Evolutionary conservation across 1,139 yeast genomes (phyloP).

Genomic region (Lodderomyces orthopsilosis): DNA sequence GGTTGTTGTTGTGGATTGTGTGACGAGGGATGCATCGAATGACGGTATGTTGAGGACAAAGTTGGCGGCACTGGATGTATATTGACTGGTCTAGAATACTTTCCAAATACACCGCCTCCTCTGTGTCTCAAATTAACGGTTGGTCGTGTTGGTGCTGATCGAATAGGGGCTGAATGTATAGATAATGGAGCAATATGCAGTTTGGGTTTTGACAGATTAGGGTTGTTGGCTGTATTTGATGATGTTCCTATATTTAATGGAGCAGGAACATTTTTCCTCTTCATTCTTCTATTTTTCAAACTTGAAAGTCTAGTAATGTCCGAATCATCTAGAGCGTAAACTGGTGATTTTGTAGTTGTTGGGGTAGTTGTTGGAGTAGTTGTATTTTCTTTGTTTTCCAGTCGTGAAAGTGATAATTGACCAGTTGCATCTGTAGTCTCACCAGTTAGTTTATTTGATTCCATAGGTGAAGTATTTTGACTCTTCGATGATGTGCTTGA

Average conservation of each 20-base stretch:
- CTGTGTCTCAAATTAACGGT: neutral
- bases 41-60: slow-evolving; percentile 5
- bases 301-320: slow-evolving; percentile 10
- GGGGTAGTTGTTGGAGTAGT: neutral
- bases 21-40: slow-evolving; percentile 2
- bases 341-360: slow-evolving; percentile 10
- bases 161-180: slow-evolving; percentile 47
- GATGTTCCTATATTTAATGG: slow-evolving; percentile 30
- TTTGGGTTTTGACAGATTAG: neutral
- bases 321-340: slow-evolving; percentile 15
- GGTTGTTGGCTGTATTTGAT: neutral
- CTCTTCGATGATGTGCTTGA: neutral
- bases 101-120: neutral
- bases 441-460: slow-evolving; percentile 1
- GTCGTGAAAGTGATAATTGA: neutral
- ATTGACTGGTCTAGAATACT: neutral
- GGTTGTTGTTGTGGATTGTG: slow-evolving; percentile 5
- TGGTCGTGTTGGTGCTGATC: slow-evolving; percentile 14
- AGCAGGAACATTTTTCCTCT: slow-evolving; percentile 44
- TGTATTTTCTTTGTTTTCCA: slow-evolving; percentile 1
- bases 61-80: slow-evolving; percentile 11
- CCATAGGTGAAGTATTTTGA: neutral
- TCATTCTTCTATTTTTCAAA: slow-evolving; percentile 31
- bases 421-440: neutral
- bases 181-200: slow-evolving; percentile 22